phyloP scores from a whole-genome alignment of 768 basidiomycete genomes.

The Myochromella boudieri region DNA sequence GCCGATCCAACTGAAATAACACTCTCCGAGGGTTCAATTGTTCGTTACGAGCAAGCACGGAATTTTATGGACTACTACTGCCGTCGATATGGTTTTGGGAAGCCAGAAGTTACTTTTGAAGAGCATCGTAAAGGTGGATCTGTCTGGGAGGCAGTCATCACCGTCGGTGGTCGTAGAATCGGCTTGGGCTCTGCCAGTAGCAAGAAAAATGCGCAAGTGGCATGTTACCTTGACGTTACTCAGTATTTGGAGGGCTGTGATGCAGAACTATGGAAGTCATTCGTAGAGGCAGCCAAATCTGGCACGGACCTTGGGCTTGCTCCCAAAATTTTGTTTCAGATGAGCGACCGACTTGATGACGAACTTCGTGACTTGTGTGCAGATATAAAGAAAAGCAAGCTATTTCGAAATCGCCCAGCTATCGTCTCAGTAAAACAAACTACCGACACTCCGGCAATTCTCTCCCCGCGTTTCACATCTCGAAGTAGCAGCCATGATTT shows the following conservation, averaged over 20 bases:
- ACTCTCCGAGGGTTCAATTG: conserved; percentile 62
- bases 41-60: conserved; percentile 72
- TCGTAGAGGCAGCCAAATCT: conserved; percentile 55
- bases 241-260: conserved; percentile 88
- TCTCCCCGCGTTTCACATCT: conserved; percentile 8
- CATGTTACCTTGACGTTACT: conserved; percentile 85
- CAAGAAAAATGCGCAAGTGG: conserved; percentile 72
- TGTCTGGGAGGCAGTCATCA: conserved; percentile 74
- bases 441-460: not conserved
- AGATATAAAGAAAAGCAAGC: conserved; percentile 59
- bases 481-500: conserved; percentile 28
- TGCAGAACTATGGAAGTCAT: conserved; percentile 74
- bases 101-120: conserved; percentile 66
- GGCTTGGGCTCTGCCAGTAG: conserved; percentile 68
- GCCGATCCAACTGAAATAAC: conserved; percentile 21
- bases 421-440: conserved; percentile 11
- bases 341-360: conserved; percentile 64
- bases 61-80: conserved; percentile 97
- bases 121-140: conserved; percentile 26
- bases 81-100: conserved; percentile 68
- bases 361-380: conserved; percentile 68
- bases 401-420: conserved; percentile 67
- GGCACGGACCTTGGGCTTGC: conserved; percentile 73
- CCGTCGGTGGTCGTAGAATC: conserved; percentile 75
- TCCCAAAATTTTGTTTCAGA: conserved; percentile 64